Percentiles rank a stretch among this genome's conserved stretches.
Conservation (phyloP, 1,284 basidiomycete species). For the Cryptococcus neoformans region DNA sequence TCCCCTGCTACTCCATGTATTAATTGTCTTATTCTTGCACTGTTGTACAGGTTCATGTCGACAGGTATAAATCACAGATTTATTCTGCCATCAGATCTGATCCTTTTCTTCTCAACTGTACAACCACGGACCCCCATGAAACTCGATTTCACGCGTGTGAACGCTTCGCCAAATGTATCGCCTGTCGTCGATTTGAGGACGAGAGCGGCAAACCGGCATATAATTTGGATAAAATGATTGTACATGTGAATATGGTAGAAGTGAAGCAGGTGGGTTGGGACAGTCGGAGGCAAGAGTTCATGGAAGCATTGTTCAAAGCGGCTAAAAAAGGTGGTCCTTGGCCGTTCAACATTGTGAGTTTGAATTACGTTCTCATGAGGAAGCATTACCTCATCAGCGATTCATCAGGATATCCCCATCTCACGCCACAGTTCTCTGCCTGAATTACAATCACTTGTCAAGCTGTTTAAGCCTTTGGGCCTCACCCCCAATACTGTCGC, state of each 20-base stretch:
- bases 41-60: slow-evolving; percentile 71
- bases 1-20: background rate
- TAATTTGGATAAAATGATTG: slow-evolving; percentile 28
- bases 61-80: slow-evolving; percentile 75
- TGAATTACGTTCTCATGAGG: background rate
- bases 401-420: slow-evolving; percentile 68
- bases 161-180: slow-evolving; percentile 66
- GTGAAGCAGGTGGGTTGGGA: slow-evolving; percentile 55
- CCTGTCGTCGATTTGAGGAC: slow-evolving; percentile 21
- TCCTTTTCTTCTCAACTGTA: slow-evolving; percentile 61
- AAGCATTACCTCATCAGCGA: background rate
- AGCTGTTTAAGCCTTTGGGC: slow-evolving; percentile 68
- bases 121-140: slow-evolving; percentile 59
- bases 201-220: slow-evolving; percentile 9
- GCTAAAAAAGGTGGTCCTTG: slow-evolving; percentile 24
- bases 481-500: slow-evolving; percentile 73
- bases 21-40: background rate
- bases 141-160: slow-evolving; percentile 86
- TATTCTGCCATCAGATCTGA: slow-evolving; percentile 59
- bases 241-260: slow-evolving; percentile 46
- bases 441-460: slow-evolving; percentile 74
- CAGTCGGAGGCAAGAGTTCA: slow-evolving; percentile 27
- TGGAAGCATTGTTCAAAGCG: slow-evolving; percentile 21
- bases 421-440: slow-evolving; percentile 80
- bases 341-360: slow-evolving; percentile 42